A percentile compares a stretch with the other conserved stretches of the same genome.
Conservation (phyloP, 805 yeast genomes). For the Ascoidea rubescens region DNA sequence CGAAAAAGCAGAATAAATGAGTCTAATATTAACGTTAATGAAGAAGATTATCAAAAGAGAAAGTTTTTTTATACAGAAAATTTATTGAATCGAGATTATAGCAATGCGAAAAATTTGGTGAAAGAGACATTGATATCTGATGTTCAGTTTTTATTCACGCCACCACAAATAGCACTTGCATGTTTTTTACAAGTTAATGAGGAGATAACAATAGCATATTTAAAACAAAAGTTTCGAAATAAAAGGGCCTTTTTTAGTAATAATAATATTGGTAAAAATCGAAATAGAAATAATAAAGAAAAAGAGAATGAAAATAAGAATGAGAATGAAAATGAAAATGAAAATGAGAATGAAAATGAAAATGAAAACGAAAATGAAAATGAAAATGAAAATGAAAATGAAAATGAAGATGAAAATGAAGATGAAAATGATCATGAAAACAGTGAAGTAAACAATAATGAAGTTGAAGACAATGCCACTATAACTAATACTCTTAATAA, state of each 20-base stretch:
- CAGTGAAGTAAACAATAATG: conserved; percentile 3
- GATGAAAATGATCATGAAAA: conserved; percentile 5
- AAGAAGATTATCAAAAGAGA: conserved; percentile 4
- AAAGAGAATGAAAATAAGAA: conserved; percentile 11
- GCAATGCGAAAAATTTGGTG: conserved; percentile 49
- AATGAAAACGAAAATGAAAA: conserved; percentile 2
- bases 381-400: conserved; percentile 7
- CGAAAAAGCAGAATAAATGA: conserved; percentile 4
- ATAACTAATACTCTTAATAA: conserved; percentile 1
- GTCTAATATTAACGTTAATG: conserved; percentile 12
- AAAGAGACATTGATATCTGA: conserved; percentile 66
- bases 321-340: conserved; percentile 4
- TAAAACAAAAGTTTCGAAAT: conserved; percentile 44
- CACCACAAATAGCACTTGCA: conserved; percentile 92
- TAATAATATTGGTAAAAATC: conserved; percentile 5
- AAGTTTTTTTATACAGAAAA: conserved; percentile 7
- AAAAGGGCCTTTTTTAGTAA: conserved; percentile 6
- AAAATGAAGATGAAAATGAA: conserved; percentile 11
- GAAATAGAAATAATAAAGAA: conserved; percentile 2
- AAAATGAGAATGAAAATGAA: conserved; percentile 3
- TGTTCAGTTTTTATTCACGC: conserved; percentile 65
- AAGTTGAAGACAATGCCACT: not conserved
- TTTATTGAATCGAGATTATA: conserved; percentile 31
- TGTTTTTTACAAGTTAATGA: conserved; percentile 59
- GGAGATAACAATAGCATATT: conserved; percentile 48